Conservation (phyloP, 208 protist genomes). For the Crithidia mellificae region DNA sequence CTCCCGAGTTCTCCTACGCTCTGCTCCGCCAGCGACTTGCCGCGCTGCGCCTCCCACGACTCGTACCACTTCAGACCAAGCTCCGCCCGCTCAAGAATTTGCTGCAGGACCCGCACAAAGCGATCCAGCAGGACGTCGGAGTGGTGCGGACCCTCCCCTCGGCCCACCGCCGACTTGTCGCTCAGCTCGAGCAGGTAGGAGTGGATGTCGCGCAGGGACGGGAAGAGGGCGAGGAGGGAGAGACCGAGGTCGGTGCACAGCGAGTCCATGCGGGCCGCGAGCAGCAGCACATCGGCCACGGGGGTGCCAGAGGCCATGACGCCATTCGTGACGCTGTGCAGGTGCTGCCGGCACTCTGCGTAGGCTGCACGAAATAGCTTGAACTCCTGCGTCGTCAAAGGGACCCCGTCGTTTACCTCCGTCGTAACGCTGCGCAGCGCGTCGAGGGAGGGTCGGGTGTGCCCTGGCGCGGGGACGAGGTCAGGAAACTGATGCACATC, state of each 20-base stretch:
- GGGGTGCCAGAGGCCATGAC: conserved; percentile 45
- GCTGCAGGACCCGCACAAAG: conserved; percentile 33
- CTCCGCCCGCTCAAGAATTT: conserved; percentile 37
- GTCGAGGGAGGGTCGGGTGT: conserved; percentile 30
- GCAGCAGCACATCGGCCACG: conserved; percentile 48
- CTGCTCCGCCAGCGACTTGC: conserved; percentile 3
- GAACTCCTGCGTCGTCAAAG: conserved; percentile 55
- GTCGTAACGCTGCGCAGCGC: conserved; percentile 55
- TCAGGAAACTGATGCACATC: conserved; percentile 67
- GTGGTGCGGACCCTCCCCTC: conserved; percentile 19
- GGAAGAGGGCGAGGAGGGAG: conserved; percentile 52
- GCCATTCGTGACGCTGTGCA: conserved; percentile 57
- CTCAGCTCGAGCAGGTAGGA: conserved; percentile 58
- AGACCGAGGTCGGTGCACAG: conserved; percentile 58
- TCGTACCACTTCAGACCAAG: conserved; percentile 32
- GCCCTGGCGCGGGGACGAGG: conserved; percentile 33
- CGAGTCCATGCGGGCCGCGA: conserved; percentile 68
- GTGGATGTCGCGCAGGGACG: conserved; percentile 57
- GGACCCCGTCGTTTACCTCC: conserved; percentile 58
- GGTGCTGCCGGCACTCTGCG: conserved; percentile 60
- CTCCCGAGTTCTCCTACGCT: neutral
- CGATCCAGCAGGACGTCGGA: conserved; percentile 33
- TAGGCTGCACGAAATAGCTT: conserved; percentile 64
- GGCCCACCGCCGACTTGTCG: conserved; percentile 19
- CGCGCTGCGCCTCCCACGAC: conserved; percentile 25